Base-by-base conservation (phyloP, 352 stramenopile genomes). In the Globisporangium canariense region DNA sequence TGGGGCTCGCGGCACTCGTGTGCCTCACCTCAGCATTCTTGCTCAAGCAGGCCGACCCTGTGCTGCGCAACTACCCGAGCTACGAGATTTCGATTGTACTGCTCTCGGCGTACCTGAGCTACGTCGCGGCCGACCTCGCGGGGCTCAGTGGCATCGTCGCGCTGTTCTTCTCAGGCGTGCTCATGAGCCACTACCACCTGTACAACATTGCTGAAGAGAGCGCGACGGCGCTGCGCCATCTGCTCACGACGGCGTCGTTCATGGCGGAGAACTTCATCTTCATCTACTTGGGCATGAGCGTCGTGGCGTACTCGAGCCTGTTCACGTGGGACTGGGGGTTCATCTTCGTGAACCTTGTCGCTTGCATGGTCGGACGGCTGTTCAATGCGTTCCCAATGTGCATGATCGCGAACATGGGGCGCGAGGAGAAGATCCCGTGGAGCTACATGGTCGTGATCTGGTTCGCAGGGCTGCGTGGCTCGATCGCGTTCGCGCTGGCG, bases 91-190 rank as follows among this genome's bases (percentile, higher is more conserved):
- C 85, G 45, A 94, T 94, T 62, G 75, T 94, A 34, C 52, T 96
- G 38, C 67, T 96, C 1, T 94, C 83, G 4, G 83, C 83, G 16
- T 94, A 94, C 61, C 72, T 91, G 60, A 93, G 83, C 62, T 93
- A 94, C 57, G 76, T 97, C 25, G 83, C 83, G 5, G 84, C 81
- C 1, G 84, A 96, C 50, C 64, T 92, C 34, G 78, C 83, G 8
- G 81, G 83, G 10, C 74, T 96, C 38, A 96, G 85, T 65, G 94
- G 96, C 16, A 98, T 98, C 60, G 91, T 98, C 25, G 93, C 91
- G 10, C 87, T 98, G 55, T 93, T 98, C 53, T 97, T 98, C 68
- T 97, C 86, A 32, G 96, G 86, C n/a, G 84, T 94, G 41, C 62
- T 93, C 50, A 96, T 94, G 75, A 90, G 85, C 61, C 87, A 96